Evolutionary conservation across 2,329 filamentous ascomycete species (phyloP), one percentile per base, ranked within the genome.

Genomic region (Neonectria punicea): DNA sequence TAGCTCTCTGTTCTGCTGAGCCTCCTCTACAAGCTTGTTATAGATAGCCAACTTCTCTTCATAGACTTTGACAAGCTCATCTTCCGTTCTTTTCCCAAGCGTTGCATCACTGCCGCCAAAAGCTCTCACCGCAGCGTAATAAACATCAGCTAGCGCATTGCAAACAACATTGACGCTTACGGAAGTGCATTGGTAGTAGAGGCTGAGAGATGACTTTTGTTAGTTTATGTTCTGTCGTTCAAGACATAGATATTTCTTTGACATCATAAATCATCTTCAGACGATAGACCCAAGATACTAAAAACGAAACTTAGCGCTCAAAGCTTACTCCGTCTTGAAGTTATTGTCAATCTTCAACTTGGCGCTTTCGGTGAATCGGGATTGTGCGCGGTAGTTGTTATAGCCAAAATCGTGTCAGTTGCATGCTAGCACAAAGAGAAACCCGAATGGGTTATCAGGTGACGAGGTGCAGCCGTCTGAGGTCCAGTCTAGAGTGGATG

Each of bases 391-490:
- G 74, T 81, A 87, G 76, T 88, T 88, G 28, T 79, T 78, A 73
- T 85, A 85, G 4, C 84, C 85, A 71, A 87, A 88, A 67, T 87
- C 86, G 69, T 88, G 85, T 28, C 86, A 83, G 61, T 84, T 74
- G 77, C 84, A 86, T 14, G 78, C 80, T 2, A 78, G 79, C 5
- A 72, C 39, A 61, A 83, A 84, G 20, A 79, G 75, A 71, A 81
- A 84, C 5, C 78, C 78, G 32, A 79, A 76, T 8, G 81, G 81
- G 67, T 81, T 82, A 68, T 83, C 79, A 3, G 80, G 80, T 9
- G 80, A 79, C 7, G 61, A 65, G 18, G 78, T 79, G 76, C 81
- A 83, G 64, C 77, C 78, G 61, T 83, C 80, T 3, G 80, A 80
- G 4, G 70, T 64, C 81, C 80, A 83, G 73, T 80, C 74, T 6